These are phyloP conservation scores for Kuraishia hungarica DNA, from an alignment of 805 yeast genomes.

Conservation along the genomic window DNA sequence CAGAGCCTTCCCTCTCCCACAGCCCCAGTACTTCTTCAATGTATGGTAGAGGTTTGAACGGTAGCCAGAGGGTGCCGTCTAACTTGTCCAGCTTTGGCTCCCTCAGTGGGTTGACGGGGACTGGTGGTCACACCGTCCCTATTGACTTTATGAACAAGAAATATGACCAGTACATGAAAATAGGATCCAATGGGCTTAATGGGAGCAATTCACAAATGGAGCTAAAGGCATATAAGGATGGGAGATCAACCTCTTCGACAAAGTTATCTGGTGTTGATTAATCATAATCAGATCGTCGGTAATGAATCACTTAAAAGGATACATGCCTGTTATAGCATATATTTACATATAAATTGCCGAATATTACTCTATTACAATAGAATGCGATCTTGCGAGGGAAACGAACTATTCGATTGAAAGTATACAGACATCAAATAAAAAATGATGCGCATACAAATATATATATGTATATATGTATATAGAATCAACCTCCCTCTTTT, in stretches of 20 bases:
- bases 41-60: not conserved
- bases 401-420: not conserved
- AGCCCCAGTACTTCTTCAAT: not conserved
- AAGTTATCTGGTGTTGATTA: not conserved
- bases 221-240: not conserved
- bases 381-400: not conserved
- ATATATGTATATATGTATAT: not conserved
- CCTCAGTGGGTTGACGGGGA: not conserved
- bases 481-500: not conserved
- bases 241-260: not conserved
- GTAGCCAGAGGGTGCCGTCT: not conserved
- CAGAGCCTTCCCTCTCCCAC: not conserved
- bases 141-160: conserved; percentile 3
- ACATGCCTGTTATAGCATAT: too few species aligned
- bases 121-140: not conserved
- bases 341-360: too few species aligned
- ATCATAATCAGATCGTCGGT: not conserved
- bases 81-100: not conserved
- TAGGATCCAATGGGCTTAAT: not conserved
- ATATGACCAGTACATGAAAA: conserved; percentile 1
- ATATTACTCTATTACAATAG: not conserved
- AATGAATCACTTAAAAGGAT: not conserved
- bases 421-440: not conserved
- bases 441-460: not conserved
- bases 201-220: not conserved